phyloP scores from a whole-genome alignment of 169 alveolate species.

The Plasmodium adleri region DNA sequence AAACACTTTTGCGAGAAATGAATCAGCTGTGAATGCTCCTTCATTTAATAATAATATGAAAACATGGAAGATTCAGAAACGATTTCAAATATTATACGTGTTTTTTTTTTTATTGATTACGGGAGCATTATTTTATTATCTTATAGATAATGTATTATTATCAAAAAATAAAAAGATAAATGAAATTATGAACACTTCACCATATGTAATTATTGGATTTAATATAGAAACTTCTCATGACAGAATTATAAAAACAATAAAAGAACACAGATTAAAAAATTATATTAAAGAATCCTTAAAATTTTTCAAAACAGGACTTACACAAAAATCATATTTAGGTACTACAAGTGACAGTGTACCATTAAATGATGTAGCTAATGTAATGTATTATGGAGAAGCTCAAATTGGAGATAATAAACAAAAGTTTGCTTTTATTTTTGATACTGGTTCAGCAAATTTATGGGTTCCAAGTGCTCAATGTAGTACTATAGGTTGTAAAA shows the following conservation, averaged over 20 bases:
- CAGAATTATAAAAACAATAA: conserved; percentile 16
- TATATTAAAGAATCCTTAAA: conserved; percentile 32
- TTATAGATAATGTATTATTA: background rate
- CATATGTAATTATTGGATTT: conserved; percentile 16
- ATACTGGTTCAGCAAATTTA: conserved; percentile 87
- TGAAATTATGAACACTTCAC: conserved; percentile 30
- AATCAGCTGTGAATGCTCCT: too few species aligned
- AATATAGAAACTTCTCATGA: conserved; percentile 51
- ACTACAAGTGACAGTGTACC: conserved; percentile 35
- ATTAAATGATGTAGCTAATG: conserved; percentile 30
- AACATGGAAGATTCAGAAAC: too few species aligned
- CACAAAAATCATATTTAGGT: conserved; percentile 18
- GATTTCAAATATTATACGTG: too few species aligned
- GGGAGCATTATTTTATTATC: background rate
- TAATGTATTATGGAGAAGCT: conserved; percentile 54
- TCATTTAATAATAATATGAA: too few species aligned
- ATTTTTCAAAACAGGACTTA: conserved; percentile 29
- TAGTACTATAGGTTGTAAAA: conserved; percentile 72
- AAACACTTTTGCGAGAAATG: too few species aligned
- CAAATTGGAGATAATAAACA: conserved; percentile 67
- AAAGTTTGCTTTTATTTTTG: conserved; percentile 65
- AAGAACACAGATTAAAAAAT: conserved; percentile 20
- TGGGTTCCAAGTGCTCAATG: conserved; percentile 87
- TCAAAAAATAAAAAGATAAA: background rate
- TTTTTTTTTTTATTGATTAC: background rate